Conservation (phyloP, 225 moss, liverwort and hornwort species). For the Bryoerythrophyllum caledonicum region DNA sequence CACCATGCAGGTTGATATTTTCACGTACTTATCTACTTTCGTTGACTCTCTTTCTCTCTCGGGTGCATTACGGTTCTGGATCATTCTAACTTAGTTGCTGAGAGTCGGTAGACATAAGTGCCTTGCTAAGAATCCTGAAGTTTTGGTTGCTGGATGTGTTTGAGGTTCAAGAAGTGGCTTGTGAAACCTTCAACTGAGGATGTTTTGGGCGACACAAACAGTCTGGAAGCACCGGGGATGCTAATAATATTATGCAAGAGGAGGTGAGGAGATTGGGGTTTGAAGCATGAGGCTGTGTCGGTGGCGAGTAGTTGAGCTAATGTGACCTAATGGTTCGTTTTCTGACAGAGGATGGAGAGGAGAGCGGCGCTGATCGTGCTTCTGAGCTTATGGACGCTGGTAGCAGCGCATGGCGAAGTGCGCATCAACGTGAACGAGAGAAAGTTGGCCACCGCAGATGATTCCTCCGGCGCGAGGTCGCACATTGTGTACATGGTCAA, state of each 20-base stretch:
- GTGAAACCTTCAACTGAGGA: neutral
- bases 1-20: neutral
- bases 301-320: neutral
- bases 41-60: neutral
- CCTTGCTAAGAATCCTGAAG: neutral
- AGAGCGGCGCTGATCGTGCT: neutral
- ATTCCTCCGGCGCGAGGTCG: neutral
- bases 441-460: neutral
- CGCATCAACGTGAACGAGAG: neutral
- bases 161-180: neutral
- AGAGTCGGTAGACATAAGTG: too few relatives aligned
- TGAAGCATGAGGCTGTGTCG: neutral
- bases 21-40: neutral
- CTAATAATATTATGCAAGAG: neutral
- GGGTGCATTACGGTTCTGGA: neutral
- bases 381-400: slow-evolving; percentile 20
- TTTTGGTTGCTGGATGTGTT: neutral
- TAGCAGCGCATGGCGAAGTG: neutral
- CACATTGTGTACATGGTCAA: slow-evolving; percentile 31
- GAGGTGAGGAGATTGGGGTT: neutral
- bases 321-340: neutral
- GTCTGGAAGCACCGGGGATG: neutral
- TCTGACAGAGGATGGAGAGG: slow-evolving; percentile 5
- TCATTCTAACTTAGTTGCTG: neutral
- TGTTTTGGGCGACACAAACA: neutral